These are phyloP conservation scores for Fusarium bactridioides DNA, from an alignment of 2,329 filamentous ascomycete species.

Conservation along the genomic window DNA sequence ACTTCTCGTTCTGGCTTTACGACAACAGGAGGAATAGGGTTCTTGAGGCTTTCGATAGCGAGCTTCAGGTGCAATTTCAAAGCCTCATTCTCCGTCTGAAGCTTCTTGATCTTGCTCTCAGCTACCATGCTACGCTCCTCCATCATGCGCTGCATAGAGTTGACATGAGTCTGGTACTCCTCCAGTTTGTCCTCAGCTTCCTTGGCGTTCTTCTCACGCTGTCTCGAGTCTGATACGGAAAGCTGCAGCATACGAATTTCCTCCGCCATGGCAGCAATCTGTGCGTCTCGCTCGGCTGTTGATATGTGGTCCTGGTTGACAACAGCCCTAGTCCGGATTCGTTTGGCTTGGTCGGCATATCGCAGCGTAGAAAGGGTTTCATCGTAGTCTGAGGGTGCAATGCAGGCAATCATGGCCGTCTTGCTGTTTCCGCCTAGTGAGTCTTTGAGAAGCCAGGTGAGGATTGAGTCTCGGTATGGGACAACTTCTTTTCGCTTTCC, in stretches of 20 bases:
- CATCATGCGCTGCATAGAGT: slow-evolving; percentile 92
- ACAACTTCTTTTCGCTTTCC: slow-evolving; percentile 73
- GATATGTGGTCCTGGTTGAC: slow-evolving; percentile 97
- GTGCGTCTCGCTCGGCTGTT: slow-evolving; percentile 90
- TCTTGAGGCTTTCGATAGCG: slow-evolving; percentile 85
- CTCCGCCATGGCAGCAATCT: slow-evolving; percentile 93
- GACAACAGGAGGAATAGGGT: slow-evolving; percentile 77
- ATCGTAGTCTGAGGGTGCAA: slow-evolving; percentile 94
- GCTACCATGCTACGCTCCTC: slow-evolving; percentile 90
- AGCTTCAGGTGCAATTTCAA: slow-evolving; percentile 87
- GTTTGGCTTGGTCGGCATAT: slow-evolving; percentile 97
- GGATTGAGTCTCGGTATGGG: slow-evolving; percentile 89
- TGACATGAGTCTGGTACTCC: slow-evolving; percentile 91
- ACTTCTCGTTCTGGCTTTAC: slow-evolving; percentile 46
- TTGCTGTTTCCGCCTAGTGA: slow-evolving; percentile 96
- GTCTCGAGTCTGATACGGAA: slow-evolving; percentile 70
- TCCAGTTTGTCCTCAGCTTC: slow-evolving; percentile 85
- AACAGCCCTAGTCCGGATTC: slow-evolving; percentile 90
- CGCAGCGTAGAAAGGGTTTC: slow-evolving; percentile 95
- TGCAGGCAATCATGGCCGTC: slow-evolving; percentile 99
- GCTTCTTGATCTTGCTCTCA: slow-evolving; percentile 90
- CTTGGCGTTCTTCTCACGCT: slow-evolving; percentile 78
- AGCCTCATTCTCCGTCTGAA: slow-evolving; percentile 91
- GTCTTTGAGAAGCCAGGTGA: slow-evolving; percentile 91
- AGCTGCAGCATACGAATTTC: slow-evolving; percentile 89